Evolutionary conservation across 2,329 filamentous ascomycete genomes (phyloP).

Genomic region (Metarhizium anisopliae): DNA sequence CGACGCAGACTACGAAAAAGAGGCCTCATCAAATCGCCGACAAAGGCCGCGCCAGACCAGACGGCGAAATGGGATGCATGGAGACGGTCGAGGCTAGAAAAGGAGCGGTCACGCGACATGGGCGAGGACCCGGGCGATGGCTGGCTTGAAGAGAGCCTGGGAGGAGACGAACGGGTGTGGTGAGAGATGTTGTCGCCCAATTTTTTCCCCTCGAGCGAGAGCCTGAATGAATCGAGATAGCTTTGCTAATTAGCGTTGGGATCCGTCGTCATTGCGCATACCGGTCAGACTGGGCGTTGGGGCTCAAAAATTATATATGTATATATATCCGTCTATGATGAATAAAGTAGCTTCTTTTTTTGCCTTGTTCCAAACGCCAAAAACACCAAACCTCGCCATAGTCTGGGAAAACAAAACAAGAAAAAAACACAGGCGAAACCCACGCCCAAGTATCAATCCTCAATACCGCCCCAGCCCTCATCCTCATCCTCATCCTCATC

Average conservation of each 20-base stretch:
- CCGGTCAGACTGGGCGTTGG: neutral
- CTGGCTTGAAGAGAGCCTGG: constrained; percentile 17
- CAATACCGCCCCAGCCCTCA: constrained; percentile 59
- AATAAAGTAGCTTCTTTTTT: neutral
- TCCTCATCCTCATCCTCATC: constrained; percentile 20
- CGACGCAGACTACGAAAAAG: constrained; percentile 41
- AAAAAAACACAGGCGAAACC: neutral
- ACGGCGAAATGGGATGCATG: constrained; percentile 35
- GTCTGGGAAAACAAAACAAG: neutral
- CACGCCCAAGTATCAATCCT: constrained; percentile 42
- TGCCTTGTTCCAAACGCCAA: neutral
- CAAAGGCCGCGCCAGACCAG: constrained; percentile 29
- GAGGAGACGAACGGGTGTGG: constrained; percentile 17
- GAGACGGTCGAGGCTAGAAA: constrained; percentile 30
- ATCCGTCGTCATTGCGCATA: neutral
- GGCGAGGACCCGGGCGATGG: constrained; percentile 26
- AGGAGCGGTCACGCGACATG: constrained; percentile 31
- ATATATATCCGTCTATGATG: neutral
- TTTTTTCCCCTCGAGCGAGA: neutral
- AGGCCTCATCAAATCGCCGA: constrained; percentile 27
- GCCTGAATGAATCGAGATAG: neutral
- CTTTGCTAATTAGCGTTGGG: neutral
- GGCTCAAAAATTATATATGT: neutral
- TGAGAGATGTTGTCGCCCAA: constrained; percentile 10
- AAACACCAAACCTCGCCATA: neutral